Conservation (phyloP, 257 asterid genomes). For the Rauvolfia tetraphylla region DNA sequence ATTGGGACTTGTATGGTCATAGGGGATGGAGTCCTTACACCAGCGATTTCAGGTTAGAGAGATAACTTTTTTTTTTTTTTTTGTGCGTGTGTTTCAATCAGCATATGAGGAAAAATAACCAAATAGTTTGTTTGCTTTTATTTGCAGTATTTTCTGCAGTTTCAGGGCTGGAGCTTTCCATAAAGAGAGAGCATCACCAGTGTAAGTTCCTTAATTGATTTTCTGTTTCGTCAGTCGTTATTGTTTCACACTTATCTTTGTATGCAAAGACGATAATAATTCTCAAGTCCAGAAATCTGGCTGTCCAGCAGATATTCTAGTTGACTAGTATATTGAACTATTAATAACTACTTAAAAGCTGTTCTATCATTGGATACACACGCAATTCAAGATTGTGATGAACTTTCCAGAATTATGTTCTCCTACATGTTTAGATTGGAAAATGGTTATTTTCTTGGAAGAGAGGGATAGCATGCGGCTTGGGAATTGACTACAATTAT, state of each 20-base stretch:
- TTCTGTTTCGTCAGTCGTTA: neutral
- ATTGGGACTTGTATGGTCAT: conserved; percentile 97
- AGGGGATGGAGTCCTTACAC: conserved; percentile 95
- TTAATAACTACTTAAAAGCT: neutral
- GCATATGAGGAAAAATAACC: neutral
- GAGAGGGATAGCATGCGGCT: neutral
- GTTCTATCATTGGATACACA: neutral
- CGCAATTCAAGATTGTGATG: neutral
- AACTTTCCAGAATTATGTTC: neutral
- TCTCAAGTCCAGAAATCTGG: conserved; percentile 3
- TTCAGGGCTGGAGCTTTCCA: conserved; percentile 87
- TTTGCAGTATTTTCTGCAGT: conserved; percentile 96
- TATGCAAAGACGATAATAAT: neutral
- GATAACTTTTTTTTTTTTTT: neutral
- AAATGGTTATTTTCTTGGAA: conserved; percentile 1
- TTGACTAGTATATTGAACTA: neutral
- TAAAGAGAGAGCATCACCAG: conserved; percentile 78
- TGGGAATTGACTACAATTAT: neutral
- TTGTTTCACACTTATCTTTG: neutral
- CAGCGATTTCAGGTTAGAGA: conserved; percentile 81
- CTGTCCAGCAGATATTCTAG: neutral
- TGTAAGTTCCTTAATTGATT: conserved; percentile 47
- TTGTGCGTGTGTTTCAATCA: neutral
- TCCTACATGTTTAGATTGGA: conserved; percentile 1
- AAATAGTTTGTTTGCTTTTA: conserved; percentile 16